These are phyloP conservation scores for Seminavis robusta DNA, from an alignment of 108 stramenopile genomes.

Conservation along the genomic window DNA sequence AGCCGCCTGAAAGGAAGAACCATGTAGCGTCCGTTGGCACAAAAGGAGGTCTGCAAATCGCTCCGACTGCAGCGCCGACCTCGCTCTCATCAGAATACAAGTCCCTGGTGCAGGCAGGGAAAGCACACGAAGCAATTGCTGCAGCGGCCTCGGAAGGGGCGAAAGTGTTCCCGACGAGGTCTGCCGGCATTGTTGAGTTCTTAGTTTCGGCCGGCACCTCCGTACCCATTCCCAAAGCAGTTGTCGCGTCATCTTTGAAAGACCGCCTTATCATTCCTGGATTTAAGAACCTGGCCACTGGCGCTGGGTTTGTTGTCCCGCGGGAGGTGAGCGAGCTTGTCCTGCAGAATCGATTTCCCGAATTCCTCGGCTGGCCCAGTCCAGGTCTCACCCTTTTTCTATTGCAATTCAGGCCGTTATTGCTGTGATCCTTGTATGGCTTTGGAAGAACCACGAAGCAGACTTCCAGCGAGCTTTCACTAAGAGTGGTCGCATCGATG, in stretches of 20 bases:
- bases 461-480: constrained; percentile 54
- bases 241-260: constrained; percentile 39
- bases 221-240: constrained; percentile 65
- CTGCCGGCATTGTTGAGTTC: constrained; percentile 31
- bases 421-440: constrained; percentile 60
- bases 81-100: constrained; percentile 16
- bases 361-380: background rate
- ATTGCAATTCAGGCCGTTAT: constrained; percentile 12
- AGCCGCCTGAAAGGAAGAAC: no score
- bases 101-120: constrained; percentile 12
- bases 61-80: constrained; percentile 20
- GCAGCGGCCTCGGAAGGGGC: constrained; percentile 16
- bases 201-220: constrained; percentile 52
- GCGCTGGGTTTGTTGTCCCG: constrained; percentile 22
- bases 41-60: constrained; percentile 29
- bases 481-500: constrained; percentile 52
- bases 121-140: constrained; percentile 19
- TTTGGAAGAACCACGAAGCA: constrained; percentile 63
- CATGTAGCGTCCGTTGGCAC: no score
- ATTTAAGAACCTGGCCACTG: constrained; percentile 16
- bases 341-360: background rate
- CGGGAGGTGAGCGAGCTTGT: constrained; percentile 22
- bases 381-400: background rate
- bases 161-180: background rate
- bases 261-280: constrained; percentile 37